Evolutionary conservation across 257 asterid species (phyloP).

Genomic region (Eustoma russellianum): DNA sequence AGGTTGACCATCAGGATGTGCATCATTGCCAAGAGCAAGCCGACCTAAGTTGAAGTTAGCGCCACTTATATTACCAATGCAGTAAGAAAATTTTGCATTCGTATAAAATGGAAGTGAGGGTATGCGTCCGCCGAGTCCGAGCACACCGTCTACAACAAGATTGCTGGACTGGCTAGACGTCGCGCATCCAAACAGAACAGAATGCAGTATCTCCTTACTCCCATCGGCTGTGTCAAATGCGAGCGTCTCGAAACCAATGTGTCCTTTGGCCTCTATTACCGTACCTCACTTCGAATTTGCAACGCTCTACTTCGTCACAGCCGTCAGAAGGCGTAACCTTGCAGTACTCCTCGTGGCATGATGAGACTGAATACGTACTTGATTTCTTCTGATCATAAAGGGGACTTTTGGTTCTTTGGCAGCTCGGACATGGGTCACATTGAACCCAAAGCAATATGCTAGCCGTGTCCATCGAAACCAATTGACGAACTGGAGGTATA

Average conservation of each 20-base stretch:
- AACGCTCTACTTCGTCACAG: background rate
- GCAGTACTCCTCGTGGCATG: conserved; percentile 1
- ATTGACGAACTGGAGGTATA: background rate
- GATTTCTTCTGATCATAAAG: conserved; percentile 8
- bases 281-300: background rate
- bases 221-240: background rate
- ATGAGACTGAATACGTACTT: background rate
- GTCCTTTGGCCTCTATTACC: background rate
- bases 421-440: conserved; percentile 5
- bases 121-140: background rate
- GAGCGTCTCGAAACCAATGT: background rate
- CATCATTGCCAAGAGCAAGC: background rate
- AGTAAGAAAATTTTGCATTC: background rate
- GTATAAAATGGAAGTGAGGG: background rate
- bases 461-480: conserved; percentile 12
- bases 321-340: background rate
- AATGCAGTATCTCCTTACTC: background rate
- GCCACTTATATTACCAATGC: conserved; percentile 1
- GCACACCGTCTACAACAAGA: background rate
- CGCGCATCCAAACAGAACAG: background rate
- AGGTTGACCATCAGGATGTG: background rate
- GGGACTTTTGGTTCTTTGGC: background rate
- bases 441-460: conserved; percentile 13
- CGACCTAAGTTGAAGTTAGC: background rate
- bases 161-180: background rate